Base-by-base conservation (phyloP, 352 stramenopile genomes). In the Globisporangium yorkense region DNA sequence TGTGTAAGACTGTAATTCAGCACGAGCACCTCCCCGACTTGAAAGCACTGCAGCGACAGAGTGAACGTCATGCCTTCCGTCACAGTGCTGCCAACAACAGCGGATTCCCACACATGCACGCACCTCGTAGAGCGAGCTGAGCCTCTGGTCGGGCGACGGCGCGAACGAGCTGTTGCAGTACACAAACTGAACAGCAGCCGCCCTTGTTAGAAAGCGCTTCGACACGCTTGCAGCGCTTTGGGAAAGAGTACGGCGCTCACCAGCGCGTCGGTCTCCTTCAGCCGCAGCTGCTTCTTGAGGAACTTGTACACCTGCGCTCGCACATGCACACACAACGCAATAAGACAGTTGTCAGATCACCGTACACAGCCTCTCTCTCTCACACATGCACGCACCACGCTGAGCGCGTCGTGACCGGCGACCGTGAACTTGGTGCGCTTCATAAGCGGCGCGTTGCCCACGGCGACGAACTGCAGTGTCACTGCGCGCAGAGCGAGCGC, bases 361-460 rank as follows among this genome's bases (percentile, higher is more conserved):
- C 21, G 21, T 24, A 24, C 21, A 24, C 21, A 24, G 21, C 21
- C 21, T 24, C 21, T 24, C 21, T 37, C 33, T 1, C 51, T n/a
- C 45, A 15, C 8, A 18, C 6, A 33, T 75, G 58, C 56, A 33
- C 77, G 58, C 56, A 90, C 84, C 45, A 92, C 78, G 37, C 84
- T 90, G 29, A 94, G 76, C 39, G 76, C 66, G 55, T 94, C 84
- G 21, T 74, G 59, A 16, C 80, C 84, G 27, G 78, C 87, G 31
- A 92, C 83, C 2, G 82, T 94, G 58, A 94, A 94, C 67, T 94
- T 94, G 60, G 76, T 94, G 52, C 83, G 80, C 67, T 94, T 92
- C 81, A 94, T 90, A 24, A 94, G 72, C 55, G 82, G 82, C 41
- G 82, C 84, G 47, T 75, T 92, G 45, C 82, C 84, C 56, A 88